Base-by-base conservation (phyloP, 2,329 filamentous ascomycete genomes). In the Aspergillus alliaceus region DNA sequence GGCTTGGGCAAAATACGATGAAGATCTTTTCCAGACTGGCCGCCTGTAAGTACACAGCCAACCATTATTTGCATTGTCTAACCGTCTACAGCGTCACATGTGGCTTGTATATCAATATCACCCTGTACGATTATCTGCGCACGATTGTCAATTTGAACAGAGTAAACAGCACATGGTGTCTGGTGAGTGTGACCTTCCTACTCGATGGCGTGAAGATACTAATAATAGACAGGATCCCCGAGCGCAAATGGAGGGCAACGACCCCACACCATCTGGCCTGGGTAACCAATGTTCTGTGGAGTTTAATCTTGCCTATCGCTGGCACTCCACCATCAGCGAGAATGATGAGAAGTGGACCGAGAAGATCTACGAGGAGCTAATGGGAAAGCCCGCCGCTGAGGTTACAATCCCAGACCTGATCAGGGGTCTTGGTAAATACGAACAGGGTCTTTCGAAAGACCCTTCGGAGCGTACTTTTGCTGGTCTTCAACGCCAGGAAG, bases 231-330 rank as follows among this genome's bases (percentile, higher is more conserved):
- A 69, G 64, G 90, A 95, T 66, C 91, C 90, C 1, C 83, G 91
- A 24, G 82, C 85, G 12, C 85, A 89, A 64, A 89, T 87, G 73
- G 86, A 83, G 37, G 81, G 81, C 81, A 67, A 66, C 49, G 74
- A 79, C 61, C 86, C 84, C 0, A 84, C 88, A 0, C 85, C 90
- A 44, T 82, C 86, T 24, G 91, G 90, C 40, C 85, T 89, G 0
- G 91, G 91, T 51, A 96, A 95, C 67, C 86, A 89, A 62, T 90
- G 93, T 5, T 93, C 90, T 0, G 90, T 89, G 3, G 91, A 96
- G 76, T 96, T 96, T 80, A 96, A 95, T 69, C 81, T 96, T 9
- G 89, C 90, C 64, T 96, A 96, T 72, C 83, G 91, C 61, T 96
- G 91, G 90, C 91, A 96, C 77, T 91, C 90, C 3, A 87, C 88